Evolutionary conservation across 2,329 filamentous ascomycete species (phyloP), one percentile per base, ranked within the genome.

Genomic region (Orbilia brochopaga): DNA sequence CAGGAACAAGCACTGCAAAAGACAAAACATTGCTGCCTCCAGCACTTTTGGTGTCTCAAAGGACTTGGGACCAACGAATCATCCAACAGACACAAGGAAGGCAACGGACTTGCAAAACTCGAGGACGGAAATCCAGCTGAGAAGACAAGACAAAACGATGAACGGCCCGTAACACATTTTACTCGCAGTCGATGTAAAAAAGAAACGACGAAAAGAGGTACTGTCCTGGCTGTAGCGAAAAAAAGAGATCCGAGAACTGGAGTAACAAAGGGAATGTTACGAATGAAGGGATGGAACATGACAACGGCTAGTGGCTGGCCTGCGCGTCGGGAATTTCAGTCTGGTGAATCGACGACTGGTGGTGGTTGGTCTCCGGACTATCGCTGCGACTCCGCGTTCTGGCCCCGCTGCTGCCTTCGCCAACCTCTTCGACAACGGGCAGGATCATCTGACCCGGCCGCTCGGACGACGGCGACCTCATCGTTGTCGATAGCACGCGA

Each of bases 341-440:
- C 56, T 17, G 66, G 19, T 40, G 62, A 61, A 58, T 60, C 65
- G 42, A 21, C 53, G 62, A n/a, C 15, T 69, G 42, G 52, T 74
- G 51, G 55, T 74, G 57, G 42, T 73, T 23, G 30, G 73, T 65
- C 73, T 75, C 70, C 54, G 74, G 32, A 60, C 74, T 75, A 55
- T 76, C 74, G 27, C 75, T 76, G 57, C 72, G 59, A 55, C 75
- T 76, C 37, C 75, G 60, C 48, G 59, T 75, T 62, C 72, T 55
- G 44, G 74, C 60, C 8, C 74, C 74, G 21, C 44, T 73, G 56
- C 74, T 76, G 21, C 76, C 88, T 79, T 97, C 93, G 3, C 87
- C 90, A n/a, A 87, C 89, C 80, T 97, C 93, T 75, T 96, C 90
- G 5, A 97, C 92, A 8, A 97, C 88, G 0, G 93, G 93, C 1